phyloP scores from a whole-genome alignment of 495 filamentous ascomycete genomes.

The Penicillium alfredii region DNA sequence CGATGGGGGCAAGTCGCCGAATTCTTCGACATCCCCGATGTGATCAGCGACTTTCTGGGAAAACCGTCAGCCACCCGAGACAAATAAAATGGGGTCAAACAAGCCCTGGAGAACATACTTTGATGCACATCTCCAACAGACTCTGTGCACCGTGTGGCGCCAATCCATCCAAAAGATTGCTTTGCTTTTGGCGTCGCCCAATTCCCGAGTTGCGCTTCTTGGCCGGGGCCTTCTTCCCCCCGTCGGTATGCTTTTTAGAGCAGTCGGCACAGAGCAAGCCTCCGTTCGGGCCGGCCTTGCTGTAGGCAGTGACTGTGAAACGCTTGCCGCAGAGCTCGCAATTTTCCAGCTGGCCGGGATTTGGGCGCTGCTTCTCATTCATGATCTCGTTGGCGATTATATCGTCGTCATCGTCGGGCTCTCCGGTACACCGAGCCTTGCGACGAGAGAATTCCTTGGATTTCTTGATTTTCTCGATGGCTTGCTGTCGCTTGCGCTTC shows the following conservation, averaged over 20 bases:
- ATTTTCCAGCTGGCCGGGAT: conserved; percentile 82
- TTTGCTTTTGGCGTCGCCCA: conserved; percentile 66
- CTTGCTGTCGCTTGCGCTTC: conserved; percentile 57
- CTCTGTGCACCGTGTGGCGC: conserved; percentile 62
- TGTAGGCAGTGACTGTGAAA: conserved; percentile 92
- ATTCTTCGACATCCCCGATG: conserved; percentile 72
- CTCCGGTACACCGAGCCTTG: conserved; percentile 45
- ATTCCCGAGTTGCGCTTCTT: conserved; percentile 51
- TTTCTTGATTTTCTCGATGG: conserved; percentile 71
- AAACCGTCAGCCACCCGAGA: conserved; percentile 1
- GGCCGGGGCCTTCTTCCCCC: conserved; percentile 53
- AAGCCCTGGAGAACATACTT: conserved; percentile 35
- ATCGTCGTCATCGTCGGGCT: conserved; percentile 46
- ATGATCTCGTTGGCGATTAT: conserved; percentile 48
- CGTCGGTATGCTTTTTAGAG: conserved; percentile 66
- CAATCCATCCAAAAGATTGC: conserved; percentile 70
- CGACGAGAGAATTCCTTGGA: conserved; percentile 61
- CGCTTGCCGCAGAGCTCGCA: conserved; percentile 81
- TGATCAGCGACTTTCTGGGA: conserved; percentile 67
- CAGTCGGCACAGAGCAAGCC: conserved; percentile 82
- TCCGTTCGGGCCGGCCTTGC: conserved; percentile 70
- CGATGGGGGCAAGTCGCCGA: conserved; percentile 66
- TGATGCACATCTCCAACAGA: conserved; percentile 71
- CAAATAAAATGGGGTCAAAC: not conserved
- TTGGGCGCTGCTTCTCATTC: conserved; percentile 55